Evolutionary conservation across 2,329 filamentous ascomycete species (phyloP).

Genomic region (Ophiognomonia clavigignenti-juglandacearum): DNA sequence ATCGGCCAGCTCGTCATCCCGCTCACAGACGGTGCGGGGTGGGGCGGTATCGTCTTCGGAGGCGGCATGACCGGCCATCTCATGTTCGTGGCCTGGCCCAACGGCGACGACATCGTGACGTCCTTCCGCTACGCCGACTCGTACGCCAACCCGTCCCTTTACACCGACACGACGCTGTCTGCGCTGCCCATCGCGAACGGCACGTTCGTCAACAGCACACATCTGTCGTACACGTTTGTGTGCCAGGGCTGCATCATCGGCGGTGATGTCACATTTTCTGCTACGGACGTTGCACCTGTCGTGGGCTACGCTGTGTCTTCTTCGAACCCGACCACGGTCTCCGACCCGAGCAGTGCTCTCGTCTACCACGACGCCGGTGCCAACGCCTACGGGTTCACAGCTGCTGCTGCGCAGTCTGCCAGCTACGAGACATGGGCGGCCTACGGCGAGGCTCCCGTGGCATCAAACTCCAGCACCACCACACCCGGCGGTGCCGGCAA

Average conservation of each 20-base stretch:
- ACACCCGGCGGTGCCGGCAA: constrained; percentile 11
- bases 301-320: constrained; percentile 36
- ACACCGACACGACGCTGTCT: constrained; percentile 29
- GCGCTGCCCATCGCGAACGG: constrained; percentile 38
- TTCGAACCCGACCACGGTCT: constrained; percentile 26
- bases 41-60: constrained; percentile 41
- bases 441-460: constrained; percentile 2
- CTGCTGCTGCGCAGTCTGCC: constrained; percentile 27
- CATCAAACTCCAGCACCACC: constrained; percentile 7
- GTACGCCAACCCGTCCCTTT: constrained; percentile 35
- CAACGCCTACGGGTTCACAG: constrained; percentile 28
- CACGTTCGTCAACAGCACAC: constrained; percentile 40
- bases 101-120: constrained; percentile 29
- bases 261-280: constrained; percentile 22
- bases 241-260: constrained; percentile 33
- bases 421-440: constrained; percentile 24
- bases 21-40: constrained; percentile 35
- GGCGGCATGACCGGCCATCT: constrained; percentile 38
- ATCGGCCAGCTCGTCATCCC: constrained; percentile 47
- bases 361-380: constrained; percentile 37
- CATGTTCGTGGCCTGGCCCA: constrained; percentile 39
- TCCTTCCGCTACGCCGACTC: constrained; percentile 21
- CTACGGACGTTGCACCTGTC: constrained; percentile 21
- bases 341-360: constrained; percentile 28
- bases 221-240: constrained; percentile 44